Conservation (phyloP, 2,329 filamentous ascomycete species). For the Polytolypa hystricis region DNA sequence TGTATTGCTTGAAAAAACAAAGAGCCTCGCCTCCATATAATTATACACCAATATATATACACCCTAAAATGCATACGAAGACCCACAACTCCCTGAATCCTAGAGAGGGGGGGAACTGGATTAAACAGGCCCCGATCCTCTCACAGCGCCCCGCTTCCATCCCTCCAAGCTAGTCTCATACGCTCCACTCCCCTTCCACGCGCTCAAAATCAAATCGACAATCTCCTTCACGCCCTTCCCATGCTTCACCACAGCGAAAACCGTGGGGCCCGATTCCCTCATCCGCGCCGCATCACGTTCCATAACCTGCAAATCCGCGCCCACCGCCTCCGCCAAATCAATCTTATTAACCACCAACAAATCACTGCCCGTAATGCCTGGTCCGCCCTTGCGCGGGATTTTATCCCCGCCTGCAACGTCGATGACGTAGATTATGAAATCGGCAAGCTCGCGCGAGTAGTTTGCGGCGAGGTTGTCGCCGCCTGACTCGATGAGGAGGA, state of each 20-base stretch:
- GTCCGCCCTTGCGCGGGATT: conserved; percentile 88
- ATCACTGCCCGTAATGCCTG: conserved; percentile 93
- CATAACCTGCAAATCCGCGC: conserved; percentile 87
- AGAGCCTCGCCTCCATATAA: too few species aligned
- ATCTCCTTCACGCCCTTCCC: conserved; percentile 76
- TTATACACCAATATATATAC: too few species aligned
- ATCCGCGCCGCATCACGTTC: conserved; percentile 90
- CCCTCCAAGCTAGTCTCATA: conserved; percentile 33
- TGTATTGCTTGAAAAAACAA: too few species aligned
- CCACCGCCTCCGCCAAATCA: conserved; percentile 79
- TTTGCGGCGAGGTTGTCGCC: conserved; percentile 96
- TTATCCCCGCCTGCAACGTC: conserved; percentile 96
- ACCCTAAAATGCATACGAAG: too few species aligned
- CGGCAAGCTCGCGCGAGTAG: conserved; percentile 86
- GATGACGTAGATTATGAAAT: conserved; percentile 98
- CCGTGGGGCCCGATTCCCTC: conserved; percentile 85
- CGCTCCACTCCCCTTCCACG: conserved; percentile 85
- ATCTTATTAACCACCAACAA: conserved; percentile 95
- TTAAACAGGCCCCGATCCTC: conserved; percentile 25
- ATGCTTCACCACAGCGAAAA: conserved; percentile 97
- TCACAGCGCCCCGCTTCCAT: conserved; percentile 32
- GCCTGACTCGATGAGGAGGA: conserved; percentile 88
- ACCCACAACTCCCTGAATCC: too few species aligned
- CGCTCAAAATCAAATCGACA: conserved; percentile 74
- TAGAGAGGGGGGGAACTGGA: too few species aligned